Evolutionary conservation across 306 rosid genomes (phyloP).

Genomic region (Castanea sativa): DNA sequence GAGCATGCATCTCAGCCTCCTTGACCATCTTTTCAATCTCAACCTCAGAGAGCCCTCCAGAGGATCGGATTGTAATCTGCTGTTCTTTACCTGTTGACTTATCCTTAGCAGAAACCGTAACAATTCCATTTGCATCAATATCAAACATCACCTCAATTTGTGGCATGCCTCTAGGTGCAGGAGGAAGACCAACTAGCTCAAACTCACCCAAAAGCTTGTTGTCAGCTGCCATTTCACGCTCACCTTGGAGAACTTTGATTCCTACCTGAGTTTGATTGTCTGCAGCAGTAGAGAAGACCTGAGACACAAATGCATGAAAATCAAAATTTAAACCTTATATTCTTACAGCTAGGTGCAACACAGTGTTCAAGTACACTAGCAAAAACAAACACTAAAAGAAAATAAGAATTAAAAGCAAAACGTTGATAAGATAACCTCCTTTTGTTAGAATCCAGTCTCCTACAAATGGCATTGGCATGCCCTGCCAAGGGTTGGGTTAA

Average conservation of each 20-base stretch:
- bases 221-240: slow-evolving; percentile 92
- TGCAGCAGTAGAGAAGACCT: slow-evolving; percentile 92
- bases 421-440: no score
- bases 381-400: no score
- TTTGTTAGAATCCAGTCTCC: no score
- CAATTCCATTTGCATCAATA: slow-evolving; percentile 94
- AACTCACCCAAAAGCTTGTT: slow-evolving; percentile 88
- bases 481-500: no score
- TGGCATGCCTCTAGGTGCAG: slow-evolving; percentile 86
- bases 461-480: no score
- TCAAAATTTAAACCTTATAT: no score
- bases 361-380: no score
- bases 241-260: slow-evolving; percentile 90
- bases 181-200: slow-evolving; percentile 87
- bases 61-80: slow-evolving; percentile 82
- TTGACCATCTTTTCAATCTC: slow-evolving; percentile 87
- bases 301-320: neutral
- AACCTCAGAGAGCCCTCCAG: slow-evolving; percentile 81
- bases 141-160: slow-evolving; percentile 92
- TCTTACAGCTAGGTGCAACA: no score
- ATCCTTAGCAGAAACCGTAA: slow-evolving; percentile 93
- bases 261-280: slow-evolving; percentile 95
- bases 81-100: slow-evolving; percentile 88
- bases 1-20: slow-evolving; percentile 94
- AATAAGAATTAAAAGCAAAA: no score